phyloP scores from a whole-genome alignment of 768 basidiomycete species.

The Boletus rex-veris region DNA sequence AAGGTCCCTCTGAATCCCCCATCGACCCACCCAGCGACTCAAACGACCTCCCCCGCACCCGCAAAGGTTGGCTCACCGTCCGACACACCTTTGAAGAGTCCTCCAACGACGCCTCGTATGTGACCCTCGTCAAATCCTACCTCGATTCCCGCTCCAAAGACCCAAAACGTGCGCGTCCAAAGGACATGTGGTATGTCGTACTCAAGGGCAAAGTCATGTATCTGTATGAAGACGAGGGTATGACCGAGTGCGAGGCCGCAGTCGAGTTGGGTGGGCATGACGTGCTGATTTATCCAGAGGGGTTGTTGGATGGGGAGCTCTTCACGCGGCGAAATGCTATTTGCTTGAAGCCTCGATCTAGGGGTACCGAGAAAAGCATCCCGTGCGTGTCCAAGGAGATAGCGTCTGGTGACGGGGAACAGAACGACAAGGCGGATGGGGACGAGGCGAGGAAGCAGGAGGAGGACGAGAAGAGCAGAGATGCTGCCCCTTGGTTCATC shows the following conservation, averaged over 20 bases:
- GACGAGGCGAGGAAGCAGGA: conserved; percentile 27
- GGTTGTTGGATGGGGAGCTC: conserved; percentile 80
- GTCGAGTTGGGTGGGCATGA: conserved; percentile 79
- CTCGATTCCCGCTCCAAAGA: conserved; percentile 81
- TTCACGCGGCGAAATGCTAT: conserved; percentile 90
- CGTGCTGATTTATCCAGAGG: conserved; percentile 72
- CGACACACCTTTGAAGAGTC: conserved; percentile 75
- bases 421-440: conserved; percentile 28
- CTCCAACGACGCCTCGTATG: conserved; percentile 62
- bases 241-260: conserved; percentile 89
- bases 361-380: conserved; percentile 34
- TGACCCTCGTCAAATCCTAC: conserved; percentile 75
- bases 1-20: conserved; percentile 28
- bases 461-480: conserved; percentile 36
- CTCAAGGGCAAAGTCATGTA: conserved; percentile 90
- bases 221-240: conserved; percentile 89
- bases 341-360: conserved; percentile 57
- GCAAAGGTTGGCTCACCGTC: conserved; percentile 82
- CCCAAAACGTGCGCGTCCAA: conserved; percentile 77
- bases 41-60: conserved; percentile 60
- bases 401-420: conserved; percentile 20
- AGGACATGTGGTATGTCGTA: conserved; percentile 90
- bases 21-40: conserved; percentile 25
- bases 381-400: conserved; percentile 55
- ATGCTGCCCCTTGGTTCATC: conserved; percentile 80